Conservation (phyloP, 164 flowering plant genomes). For the Warburgia ugandensis region DNA sequence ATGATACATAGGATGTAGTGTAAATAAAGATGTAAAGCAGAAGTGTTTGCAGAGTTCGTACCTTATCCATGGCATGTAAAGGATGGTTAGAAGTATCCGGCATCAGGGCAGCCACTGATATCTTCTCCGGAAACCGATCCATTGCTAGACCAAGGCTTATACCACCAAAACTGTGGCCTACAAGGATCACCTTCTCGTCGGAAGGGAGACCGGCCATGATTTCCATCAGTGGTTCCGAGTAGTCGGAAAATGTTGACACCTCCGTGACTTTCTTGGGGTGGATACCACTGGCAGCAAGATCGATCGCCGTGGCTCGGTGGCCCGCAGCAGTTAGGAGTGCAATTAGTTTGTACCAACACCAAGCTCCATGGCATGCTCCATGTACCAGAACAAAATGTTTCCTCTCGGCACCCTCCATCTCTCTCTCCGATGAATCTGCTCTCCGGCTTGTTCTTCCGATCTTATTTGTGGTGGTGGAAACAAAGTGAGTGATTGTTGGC, state of each 20-base stretch:
- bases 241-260: slow-evolving; percentile 17
- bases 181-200: slow-evolving; percentile 30
- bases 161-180: slow-evolving; percentile 41
- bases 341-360: slow-evolving; percentile 54
- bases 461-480: no score
- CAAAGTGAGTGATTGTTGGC: no score
- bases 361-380: slow-evolving; percentile 53
- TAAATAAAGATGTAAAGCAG: background rate
- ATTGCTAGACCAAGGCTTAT: slow-evolving; percentile 23
- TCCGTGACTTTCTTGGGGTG: slow-evolving; percentile 11
- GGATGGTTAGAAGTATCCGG: slow-evolving; percentile 19
- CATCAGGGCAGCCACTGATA: slow-evolving; percentile 32
- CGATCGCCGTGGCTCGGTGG: slow-evolving; percentile 35
- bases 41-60: background rate
- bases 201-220: slow-evolving; percentile 21
- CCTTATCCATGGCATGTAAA: slow-evolving; percentile 24
- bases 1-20: no score
- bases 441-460: background rate
- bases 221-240: slow-evolving; percentile 33
- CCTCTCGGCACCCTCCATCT: slow-evolving; percentile 6
- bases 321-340: slow-evolving; percentile 30
- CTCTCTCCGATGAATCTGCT: background rate
- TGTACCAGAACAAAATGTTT: slow-evolving; percentile 54
- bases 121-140: slow-evolving; percentile 32
- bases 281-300: slow-evolving; percentile 37